Percentiles rank a stretch among this genome's conserved stretches.
These are phyloP conservation scores for Medicago lupulina DNA, from an alignment of 306 rosid genomes.

Conservation along the genomic window DNA sequence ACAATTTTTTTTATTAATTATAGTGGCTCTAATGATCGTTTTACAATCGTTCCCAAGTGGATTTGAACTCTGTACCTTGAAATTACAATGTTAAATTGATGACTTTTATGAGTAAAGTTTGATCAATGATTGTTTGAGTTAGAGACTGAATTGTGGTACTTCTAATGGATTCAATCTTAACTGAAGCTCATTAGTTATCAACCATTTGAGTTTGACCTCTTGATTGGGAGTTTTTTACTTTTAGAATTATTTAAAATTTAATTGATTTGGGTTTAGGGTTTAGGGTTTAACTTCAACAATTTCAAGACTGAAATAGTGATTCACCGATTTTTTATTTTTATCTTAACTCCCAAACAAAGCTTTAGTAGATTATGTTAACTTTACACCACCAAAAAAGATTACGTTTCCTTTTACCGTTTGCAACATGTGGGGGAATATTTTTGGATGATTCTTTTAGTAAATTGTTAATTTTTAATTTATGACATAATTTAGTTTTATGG, in stretches of 20 bases:
- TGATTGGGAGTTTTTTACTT: background rate
- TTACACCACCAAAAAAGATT: background rate
- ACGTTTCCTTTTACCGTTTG: background rate
- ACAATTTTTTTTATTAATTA: too few species aligned
- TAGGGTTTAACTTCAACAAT: background rate
- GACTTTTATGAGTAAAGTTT: too few species aligned
- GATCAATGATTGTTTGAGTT: background rate
- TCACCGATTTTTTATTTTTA: background rate
- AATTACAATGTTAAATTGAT: too few species aligned
- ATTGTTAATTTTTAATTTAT: slow-evolving; percentile 10
- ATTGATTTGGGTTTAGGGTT: too few species aligned
- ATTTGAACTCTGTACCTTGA: too few species aligned
- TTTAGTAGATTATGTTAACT: background rate
- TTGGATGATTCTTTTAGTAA: slow-evolving; percentile 2
- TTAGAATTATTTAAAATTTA: background rate
- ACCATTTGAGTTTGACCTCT: background rate
- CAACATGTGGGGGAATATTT: background rate
- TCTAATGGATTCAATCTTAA: background rate
- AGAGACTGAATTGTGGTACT: background rate
- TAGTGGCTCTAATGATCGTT: too few species aligned
- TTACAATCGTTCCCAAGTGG: too few species aligned
- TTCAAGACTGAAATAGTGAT: background rate
- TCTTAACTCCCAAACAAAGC: background rate
- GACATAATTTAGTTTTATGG: slow-evolving; percentile 22
- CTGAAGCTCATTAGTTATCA: background rate